Conservation (phyloP, 371 early-diverging fungal species). For the Dichotomocladium elegans region DNA sequence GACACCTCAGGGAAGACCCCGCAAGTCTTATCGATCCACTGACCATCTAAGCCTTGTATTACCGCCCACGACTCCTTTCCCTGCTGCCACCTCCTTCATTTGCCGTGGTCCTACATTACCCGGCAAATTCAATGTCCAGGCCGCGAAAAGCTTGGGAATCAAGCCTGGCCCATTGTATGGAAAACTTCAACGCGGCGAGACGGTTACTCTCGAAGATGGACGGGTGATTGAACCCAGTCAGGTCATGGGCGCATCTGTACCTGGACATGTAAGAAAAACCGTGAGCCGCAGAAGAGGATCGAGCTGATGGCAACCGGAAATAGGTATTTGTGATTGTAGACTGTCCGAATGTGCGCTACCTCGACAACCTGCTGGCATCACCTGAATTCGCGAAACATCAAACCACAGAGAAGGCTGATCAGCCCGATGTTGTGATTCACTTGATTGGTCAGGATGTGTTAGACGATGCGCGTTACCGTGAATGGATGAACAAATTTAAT, state of each 20-base stretch:
- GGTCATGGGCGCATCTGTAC: slow-evolving; percentile 44
- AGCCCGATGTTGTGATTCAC: slow-evolving; percentile 60
- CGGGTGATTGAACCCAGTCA: slow-evolving; percentile 68
- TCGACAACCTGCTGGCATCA: slow-evolving; percentile 51
- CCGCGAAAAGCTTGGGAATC: slow-evolving; percentile 76
- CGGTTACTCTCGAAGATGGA: slow-evolving; percentile 70
- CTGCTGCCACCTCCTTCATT: slow-evolving; percentile 65
- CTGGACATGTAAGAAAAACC: slow-evolving; percentile 31
- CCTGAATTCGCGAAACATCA: slow-evolving; percentile 46
- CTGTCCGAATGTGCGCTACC: slow-evolving; percentile 68
- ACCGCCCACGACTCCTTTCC: slow-evolving; percentile 41
- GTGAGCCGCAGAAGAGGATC: no score
- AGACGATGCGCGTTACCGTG: slow-evolving; percentile 59
- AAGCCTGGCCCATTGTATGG: slow-evolving; percentile 71
- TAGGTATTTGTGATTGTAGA: slow-evolving; percentile 82
- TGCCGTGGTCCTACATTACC: slow-evolving; percentile 72
- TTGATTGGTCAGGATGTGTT: slow-evolving; percentile 66
- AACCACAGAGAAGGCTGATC: slow-evolving; percentile 6
- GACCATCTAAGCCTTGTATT: slow-evolving; percentile 15
- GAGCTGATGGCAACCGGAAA: no score
- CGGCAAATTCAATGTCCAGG: slow-evolving; percentile 79
- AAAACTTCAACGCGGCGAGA: slow-evolving; percentile 63
- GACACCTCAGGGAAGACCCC: background rate
- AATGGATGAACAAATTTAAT: slow-evolving; percentile 75
- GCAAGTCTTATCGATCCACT: background rate